Conservation (phyloP, 2,329 filamentous ascomycete species). For the Coleophoma cylindrospora region DNA sequence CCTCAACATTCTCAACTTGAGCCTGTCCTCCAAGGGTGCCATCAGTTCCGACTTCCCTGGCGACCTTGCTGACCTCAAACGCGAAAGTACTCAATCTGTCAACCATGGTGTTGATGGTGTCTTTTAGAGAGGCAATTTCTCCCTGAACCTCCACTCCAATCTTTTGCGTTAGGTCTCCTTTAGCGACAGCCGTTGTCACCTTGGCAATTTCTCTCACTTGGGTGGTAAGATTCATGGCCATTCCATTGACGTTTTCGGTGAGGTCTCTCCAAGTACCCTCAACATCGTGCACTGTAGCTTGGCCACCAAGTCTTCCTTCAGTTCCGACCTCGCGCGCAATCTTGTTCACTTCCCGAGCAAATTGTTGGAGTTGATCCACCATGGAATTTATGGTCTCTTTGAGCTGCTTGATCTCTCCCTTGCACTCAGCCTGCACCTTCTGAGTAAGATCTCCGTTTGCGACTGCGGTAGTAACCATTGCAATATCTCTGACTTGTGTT, state of each 20-base stretch:
- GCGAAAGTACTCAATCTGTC: conserved; percentile 94
- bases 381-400: conserved; percentile 99
- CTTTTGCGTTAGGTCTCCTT: conserved; percentile 91
- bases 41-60: conserved; percentile 93
- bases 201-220: conserved; percentile 97
- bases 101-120: conserved; percentile 98
- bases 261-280: conserved; percentile 96
- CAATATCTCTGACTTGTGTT: conserved; percentile 91
- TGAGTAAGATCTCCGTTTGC: conserved; percentile 88
- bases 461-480: conserved; percentile 69
- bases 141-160: conserved; percentile 91
- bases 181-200: conserved; percentile 91
- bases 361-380: conserved; percentile 96
- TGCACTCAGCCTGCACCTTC: conserved; percentile 90
- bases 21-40: conserved; percentile 92
- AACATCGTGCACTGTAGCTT: conserved; percentile 93
- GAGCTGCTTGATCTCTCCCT: conserved; percentile 87
- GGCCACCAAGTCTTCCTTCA: conserved; percentile 87
- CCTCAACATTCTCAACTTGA: conserved; percentile 88
- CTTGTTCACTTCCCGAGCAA: conserved; percentile 94
- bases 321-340: conserved; percentile 95
- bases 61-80: conserved; percentile 92
- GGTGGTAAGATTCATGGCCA: conserved; percentile 97
- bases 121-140: conserved; percentile 92
- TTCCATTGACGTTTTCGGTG: conserved; percentile 93